Evolutionary conservation across 2,329 filamentous ascomycete genomes (phyloP).

Genomic region (Aaosphaeria arxii): DNA sequence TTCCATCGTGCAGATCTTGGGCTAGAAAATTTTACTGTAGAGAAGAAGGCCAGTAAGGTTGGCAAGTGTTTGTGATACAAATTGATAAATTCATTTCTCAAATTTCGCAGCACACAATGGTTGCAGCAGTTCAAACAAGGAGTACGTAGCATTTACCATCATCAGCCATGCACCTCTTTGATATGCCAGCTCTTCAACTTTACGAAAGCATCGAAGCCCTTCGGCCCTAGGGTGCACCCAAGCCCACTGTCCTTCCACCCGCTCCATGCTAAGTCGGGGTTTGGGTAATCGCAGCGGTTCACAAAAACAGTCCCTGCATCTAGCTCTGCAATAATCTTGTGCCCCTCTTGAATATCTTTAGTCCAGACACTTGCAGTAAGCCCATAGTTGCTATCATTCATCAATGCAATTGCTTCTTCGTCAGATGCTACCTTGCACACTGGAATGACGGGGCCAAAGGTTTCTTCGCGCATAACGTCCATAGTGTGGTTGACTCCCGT

Average conservation of each 20-base stretch:
- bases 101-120: no score
- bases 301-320: slow-evolving; percentile 96
- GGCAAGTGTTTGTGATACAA: no score
- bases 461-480: slow-evolving; percentile 89
- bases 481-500: slow-evolving; percentile 77
- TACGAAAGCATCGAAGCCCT: slow-evolving; percentile 92
- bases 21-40: no score
- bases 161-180: slow-evolving; percentile 56
- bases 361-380: slow-evolving; percentile 98
- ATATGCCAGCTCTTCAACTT: slow-evolving; percentile 95
- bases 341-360: slow-evolving; percentile 73
- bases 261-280: slow-evolving; percentile 88
- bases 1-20: no score
- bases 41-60: no score
- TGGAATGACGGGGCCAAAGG: slow-evolving; percentile 89
- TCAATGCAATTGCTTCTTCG: slow-evolving; percentile 74
- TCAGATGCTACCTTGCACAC: slow-evolving; percentile 83
- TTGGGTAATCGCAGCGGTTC: slow-evolving; percentile 89
- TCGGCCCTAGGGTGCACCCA: slow-evolving; percentile 82
- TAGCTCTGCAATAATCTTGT: slow-evolving; percentile 73
- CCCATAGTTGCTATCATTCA: slow-evolving; percentile 95
- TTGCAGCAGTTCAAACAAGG: no score
- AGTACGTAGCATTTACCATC: neutral
- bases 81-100: no score
- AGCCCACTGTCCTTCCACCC: slow-evolving; percentile 97